Evolutionary conservation across 257 asterid genomes (phyloP).

Genomic region (Plectranthus barbatus): DNA sequence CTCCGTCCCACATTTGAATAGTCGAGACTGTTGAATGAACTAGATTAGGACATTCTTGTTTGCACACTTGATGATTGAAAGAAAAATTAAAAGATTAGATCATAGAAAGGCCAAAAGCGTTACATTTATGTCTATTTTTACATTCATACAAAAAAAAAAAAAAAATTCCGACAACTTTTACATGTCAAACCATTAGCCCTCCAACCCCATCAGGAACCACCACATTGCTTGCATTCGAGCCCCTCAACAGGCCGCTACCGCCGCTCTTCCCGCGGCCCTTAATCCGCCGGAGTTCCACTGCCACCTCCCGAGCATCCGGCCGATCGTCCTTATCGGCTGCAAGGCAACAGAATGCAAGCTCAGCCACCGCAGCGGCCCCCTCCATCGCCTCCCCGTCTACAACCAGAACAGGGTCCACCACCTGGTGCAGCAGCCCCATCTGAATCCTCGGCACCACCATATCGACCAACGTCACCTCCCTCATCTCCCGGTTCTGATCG

Average conservation of each 20-base stretch:
- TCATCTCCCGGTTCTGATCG: conserved; percentile 68
- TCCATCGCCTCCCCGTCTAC: conserved; percentile 58
- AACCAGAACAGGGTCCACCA: conserved; percentile 68
- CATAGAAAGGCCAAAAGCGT: not conserved
- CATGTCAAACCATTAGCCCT: conserved; percentile 24
- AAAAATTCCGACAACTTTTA: conserved; percentile 10
- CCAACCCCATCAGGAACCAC: conserved; percentile 62
- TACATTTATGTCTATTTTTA: conserved; percentile 5
- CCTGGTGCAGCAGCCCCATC: conserved; percentile 79
- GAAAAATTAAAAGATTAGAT: not conserved
- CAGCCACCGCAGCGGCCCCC: conserved; percentile 66
- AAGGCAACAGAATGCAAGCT: conserved; percentile 80
- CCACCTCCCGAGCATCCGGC: conserved; percentile 85
- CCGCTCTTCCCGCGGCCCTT: conserved; percentile 38
- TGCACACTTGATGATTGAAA: not conserved
- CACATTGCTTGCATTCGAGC: conserved; percentile 50
- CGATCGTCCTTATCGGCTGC: conserved; percentile 84
- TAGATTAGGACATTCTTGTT: not conserved
- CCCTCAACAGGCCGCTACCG: conserved; percentile 34
- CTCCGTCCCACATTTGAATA: no score
- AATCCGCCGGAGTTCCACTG: conserved; percentile 58
- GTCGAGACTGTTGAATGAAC: no score
- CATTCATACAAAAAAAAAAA: conserved; percentile 17
- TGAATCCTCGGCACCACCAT: conserved; percentile 88
- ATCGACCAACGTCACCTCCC: conserved; percentile 83